Percentiles rank a stretch among this genome's conserved stretches.
These are phyloP conservation scores for Steccherinum ochraceum DNA, from an alignment of 768 basidiomycete genomes.

Conservation along the genomic window DNA sequence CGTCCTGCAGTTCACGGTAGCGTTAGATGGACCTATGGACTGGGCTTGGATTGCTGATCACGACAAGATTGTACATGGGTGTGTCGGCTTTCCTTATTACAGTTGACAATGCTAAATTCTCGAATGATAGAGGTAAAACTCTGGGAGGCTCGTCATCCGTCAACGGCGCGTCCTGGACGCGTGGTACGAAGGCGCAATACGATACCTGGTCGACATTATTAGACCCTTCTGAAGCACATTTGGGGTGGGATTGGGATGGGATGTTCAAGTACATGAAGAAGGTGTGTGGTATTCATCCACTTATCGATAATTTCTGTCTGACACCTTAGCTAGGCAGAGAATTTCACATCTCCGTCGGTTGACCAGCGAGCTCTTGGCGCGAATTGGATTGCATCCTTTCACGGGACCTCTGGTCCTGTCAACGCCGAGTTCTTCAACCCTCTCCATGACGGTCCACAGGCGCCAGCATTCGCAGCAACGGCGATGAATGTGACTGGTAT, in stretches of 20 bases:
- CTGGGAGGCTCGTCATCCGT: conserved; percentile 35
- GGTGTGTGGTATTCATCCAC: not conserved
- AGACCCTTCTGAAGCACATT: conserved; percentile 13
- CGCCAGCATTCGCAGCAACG: conserved; percentile 40
- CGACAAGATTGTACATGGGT: conserved; percentile 35
- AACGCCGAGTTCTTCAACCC: conserved; percentile 3
- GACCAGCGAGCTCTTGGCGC: conserved; percentile 5
- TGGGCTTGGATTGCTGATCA: conserved; percentile 41
- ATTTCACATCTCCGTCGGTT: conserved; percentile 7
- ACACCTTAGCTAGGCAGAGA: conserved; percentile 1
- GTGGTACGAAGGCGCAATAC: conserved; percentile 38
- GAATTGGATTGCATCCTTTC: conserved; percentile 15
- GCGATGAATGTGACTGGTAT: conserved; percentile 44
- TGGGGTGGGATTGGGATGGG: conserved; percentile 25
- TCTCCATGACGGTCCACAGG: not conserved
- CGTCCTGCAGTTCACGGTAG: conserved; percentile 36
- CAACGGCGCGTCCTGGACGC: conserved; percentile 41
- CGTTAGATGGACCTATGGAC: conserved; percentile 36
- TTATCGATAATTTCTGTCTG: not conserved
- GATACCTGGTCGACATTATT: conserved; percentile 35
- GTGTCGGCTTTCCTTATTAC: conserved; percentile 4
- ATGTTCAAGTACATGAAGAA: conserved; percentile 28
- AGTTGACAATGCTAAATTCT: not conserved
- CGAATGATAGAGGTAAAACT: conserved; percentile 34
- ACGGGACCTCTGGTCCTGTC: conserved; percentile 24